Conservation (phyloP, 495 filamentous ascomycete genomes). For the Penicillium pulvis region DNA sequence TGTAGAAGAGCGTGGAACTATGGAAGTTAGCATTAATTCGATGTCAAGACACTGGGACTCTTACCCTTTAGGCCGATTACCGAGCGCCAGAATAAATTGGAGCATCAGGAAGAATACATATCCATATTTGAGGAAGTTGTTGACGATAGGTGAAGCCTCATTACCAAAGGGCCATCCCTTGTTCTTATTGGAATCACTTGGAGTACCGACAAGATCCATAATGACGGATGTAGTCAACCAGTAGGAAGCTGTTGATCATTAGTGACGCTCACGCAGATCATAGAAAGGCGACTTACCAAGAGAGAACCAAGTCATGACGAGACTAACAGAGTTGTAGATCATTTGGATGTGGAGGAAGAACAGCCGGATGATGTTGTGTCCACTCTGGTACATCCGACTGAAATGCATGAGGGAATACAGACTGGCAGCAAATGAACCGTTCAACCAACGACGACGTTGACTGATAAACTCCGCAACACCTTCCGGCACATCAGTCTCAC, state of each 20-base stretch:
- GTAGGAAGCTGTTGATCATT: constrained; percentile 63
- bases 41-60: not conserved
- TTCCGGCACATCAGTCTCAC: constrained; percentile 97
- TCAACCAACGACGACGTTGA: constrained; percentile 95
- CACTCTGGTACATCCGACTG: constrained; percentile 93
- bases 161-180: constrained; percentile 76
- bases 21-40: constrained; percentile 21
- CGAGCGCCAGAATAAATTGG: constrained; percentile 94
- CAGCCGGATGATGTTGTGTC: constrained; percentile 93
- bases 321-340: constrained; percentile 84
- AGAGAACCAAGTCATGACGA: constrained; percentile 93
- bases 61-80: constrained; percentile 90
- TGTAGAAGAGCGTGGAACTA: constrained; percentile 69
- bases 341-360: constrained; percentile 96
- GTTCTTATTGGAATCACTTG: constrained; percentile 47
- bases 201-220: constrained; percentile 89
- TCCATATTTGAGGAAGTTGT: constrained; percentile 86
- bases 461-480: constrained; percentile 94
- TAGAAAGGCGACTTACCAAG: constrained; percentile 59
- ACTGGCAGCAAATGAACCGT: constrained; percentile 96
- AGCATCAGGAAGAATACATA: constrained; percentile 89
- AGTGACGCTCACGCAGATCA: not conserved
- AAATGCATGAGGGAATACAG: constrained; percentile 99
- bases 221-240: constrained; percentile 95
- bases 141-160: constrained; percentile 76